These are phyloP conservation scores for Termitomyces heimii DNA, from an alignment of 768 basidiomycete genomes.

Conservation along the genomic window DNA sequence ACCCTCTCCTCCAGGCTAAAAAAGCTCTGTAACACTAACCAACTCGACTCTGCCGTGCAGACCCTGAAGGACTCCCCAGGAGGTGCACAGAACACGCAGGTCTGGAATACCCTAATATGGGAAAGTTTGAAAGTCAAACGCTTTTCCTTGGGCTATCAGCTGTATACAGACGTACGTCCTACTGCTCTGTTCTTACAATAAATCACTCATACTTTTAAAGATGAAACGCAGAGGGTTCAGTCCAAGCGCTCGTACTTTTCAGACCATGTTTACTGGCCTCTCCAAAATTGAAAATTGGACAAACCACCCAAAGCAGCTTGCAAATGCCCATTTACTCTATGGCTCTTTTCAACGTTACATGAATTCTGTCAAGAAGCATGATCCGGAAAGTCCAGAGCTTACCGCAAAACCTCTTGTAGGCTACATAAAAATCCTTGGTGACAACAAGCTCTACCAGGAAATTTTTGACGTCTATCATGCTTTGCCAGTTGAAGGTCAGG, in stretches of 20 bases:
- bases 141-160: constrained; percentile 53
- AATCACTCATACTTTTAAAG: constrained; percentile 28
- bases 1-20: constrained; percentile 54
- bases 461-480: constrained; percentile 74
- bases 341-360: constrained; percentile 48
- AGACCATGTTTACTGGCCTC: constrained; percentile 64
- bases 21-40: constrained; percentile 46
- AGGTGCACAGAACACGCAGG: constrained; percentile 67
- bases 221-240: constrained; percentile 82
- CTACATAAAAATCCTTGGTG: constrained; percentile 66
- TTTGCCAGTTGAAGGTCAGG: constrained; percentile 55
- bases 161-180: constrained; percentile 60
- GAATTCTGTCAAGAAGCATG: constrained; percentile 39
- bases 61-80: constrained; percentile 65
- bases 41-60: constrained; percentile 56
- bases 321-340: constrained; percentile 56
- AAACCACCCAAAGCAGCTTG: constrained; percentile 52
- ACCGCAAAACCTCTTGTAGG: constrained; percentile 43
- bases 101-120: constrained; percentile 80
- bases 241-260: constrained; percentile 62
- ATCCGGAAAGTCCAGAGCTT: constrained; percentile 42
- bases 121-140: constrained; percentile 51
- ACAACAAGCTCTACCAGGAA: constrained; percentile 51
- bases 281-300: constrained; percentile 59
- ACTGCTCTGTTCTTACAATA: neutral